Evolutionary conservation across 1,284 basidiomycete species (phyloP), one percentile per base, ranked within the genome.

Genomic region (Melanopsichium pennsylvanicum): DNA sequence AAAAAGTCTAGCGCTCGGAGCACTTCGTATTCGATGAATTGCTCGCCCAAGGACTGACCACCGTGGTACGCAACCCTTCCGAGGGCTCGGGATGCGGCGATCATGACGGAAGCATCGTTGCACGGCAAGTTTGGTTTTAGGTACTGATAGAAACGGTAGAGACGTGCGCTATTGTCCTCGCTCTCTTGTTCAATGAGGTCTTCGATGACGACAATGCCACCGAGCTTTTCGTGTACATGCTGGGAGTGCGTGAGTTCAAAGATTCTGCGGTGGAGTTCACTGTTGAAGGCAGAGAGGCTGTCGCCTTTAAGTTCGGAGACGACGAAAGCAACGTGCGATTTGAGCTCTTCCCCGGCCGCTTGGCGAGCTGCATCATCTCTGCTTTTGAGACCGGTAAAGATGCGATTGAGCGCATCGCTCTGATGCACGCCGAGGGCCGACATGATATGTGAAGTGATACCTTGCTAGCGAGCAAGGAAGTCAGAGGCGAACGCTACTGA

Each of bases 61-160:
- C 90, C 90, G 52, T 90, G 88, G 58, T 89, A 86, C 26, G 90
- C 90, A 69, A 93, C 90, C 67, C 89, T 86, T 0, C 91, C 91
- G 19, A 92, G 85, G 2, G 89, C 90, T 78, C 91, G 91, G 19
- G 91, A 91, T 2, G 91, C 91, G 2, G 90, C 88, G 40, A 92
- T 85, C 91, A 93, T 93, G 74, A 93, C 89, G 79, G 88, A 89
- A 72, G 90, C 86, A 80, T 93, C 92, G 63, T 87, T 86, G 78
- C 90, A 90, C 7, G 91, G 91, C 16, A 93, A 85, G 21, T 92
- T 86, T 39, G 89, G 87, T 78, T 92, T 92, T 82, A 92, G 89
- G 83, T 93, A 93, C 83, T 93, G 92, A 85, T 90, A 93, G 82
- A 93, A 90, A 32, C 91, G 87, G 81, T 90, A 93, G 32, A 92